Base-by-base conservation (phyloP, 1,284 basidiomycete species). In the Cerioporus squamosus region DNA sequence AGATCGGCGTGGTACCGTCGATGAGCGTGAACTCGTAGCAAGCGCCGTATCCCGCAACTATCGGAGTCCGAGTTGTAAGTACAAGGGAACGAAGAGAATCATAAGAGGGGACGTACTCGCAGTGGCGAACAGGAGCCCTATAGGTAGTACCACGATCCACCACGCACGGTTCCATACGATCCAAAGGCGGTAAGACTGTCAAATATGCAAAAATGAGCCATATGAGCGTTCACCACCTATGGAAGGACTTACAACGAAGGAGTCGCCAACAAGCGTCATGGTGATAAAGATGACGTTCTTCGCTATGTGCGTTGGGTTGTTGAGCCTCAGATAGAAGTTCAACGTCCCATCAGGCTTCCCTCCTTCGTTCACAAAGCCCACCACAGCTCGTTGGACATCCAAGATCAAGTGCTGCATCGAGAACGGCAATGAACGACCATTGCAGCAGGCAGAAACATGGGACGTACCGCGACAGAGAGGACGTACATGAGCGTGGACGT, bases 401-500 rank as follows among this genome's bases (percentile, higher is more conserved):
- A 62, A 47, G 8, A 31, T 43, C 10, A 62, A 29, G 44, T 62
- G 60, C 60, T 62, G 23, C 10, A 3, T 18, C 15, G 14, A 18
- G 18, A 9, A 38, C 26, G 29, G 23, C 15, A 23, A 22, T 6
- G 23, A 1, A 20, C 9, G 10, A 17, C 20, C 24, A n/a, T n/a
- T n/a, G n/a, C 3, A 2, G 14, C n/a, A 29, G 15, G 17, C 14
- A 38, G 18, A 23, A 15, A 24, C 23, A 50, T n/a, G 31, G 20
- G 8, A 52, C 61, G 40, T 40, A 63, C 61, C 24, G 46, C 55
- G 18, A 57, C 22, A 5, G 58, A 44, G 8, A 63, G 49, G 18
- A 63, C 18, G 33, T 60, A 60, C 61, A 63, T 63, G 2, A 43
- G 12, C 12, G 58, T 57, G 14, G 47, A 54, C 12, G 55, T 60